A percentile compares a stretch with the other conserved stretches of the same genome.
phyloP scores from a whole-genome alignment of 2,329 filamentous ascomycete genomes.

The Monosporascus sp. region DNA sequence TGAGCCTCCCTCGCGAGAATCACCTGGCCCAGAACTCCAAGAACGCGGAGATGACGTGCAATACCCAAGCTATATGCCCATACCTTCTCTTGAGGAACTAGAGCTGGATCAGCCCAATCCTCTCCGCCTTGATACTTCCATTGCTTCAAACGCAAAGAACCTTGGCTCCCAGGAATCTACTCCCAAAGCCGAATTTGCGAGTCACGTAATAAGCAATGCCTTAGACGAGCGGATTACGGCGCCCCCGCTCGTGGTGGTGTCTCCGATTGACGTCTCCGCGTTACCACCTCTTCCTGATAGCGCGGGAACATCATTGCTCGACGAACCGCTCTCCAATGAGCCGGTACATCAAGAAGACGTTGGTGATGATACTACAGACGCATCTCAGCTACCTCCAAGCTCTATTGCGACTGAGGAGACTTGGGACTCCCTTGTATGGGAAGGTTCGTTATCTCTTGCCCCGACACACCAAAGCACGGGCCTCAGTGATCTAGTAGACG shows the following conservation, averaged over 20 bases:
- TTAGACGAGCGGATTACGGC: slow-evolving; percentile 1
- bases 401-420: neutral
- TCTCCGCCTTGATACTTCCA: slow-evolving; percentile 13
- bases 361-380: slow-evolving; percentile 14
- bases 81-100: neutral
- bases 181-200: slow-evolving; percentile 2
- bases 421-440: slow-evolving; percentile 9
- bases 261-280: slow-evolving; percentile 2
- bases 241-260: slow-evolving; percentile 1
- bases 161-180: slow-evolving; percentile 5
- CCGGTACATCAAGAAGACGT: neutral
- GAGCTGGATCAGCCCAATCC: neutral
- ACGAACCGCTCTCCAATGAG: neutral
- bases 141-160: slow-evolving; percentile 1
- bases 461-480: slow-evolving; percentile 3
- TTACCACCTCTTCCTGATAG: slow-evolving; percentile 12
- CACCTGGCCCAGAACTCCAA: slow-evolving; percentile 28
- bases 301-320: slow-evolving; percentile 1
- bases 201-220: slow-evolving; percentile 2
- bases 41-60: slow-evolving; percentile 24
- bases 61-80: slow-evolving; percentile 12
- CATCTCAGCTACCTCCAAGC: slow-evolving; percentile 10
- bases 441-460: slow-evolving; percentile 8
- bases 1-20: slow-evolving; percentile 15
- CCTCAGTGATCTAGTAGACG: slow-evolving; percentile 3